A percentile compares a stretch with the other conserved stretches of the same genome.
Evolutionary conservation across 139 green algal genomes (phyloP).

Genomic region (Haematococcus sp.): DNA sequence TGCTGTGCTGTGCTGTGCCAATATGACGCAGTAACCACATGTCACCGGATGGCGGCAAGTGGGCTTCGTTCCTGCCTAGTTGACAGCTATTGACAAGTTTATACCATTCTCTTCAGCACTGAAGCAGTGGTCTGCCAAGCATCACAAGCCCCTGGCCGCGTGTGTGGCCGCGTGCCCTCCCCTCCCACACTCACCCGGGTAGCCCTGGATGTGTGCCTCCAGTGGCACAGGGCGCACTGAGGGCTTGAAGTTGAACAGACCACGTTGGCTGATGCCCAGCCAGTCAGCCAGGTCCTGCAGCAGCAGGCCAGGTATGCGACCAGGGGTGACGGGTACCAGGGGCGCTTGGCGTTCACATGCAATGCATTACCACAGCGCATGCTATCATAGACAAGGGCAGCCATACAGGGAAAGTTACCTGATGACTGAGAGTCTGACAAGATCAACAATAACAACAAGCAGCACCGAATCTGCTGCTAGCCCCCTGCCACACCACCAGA

Average conservation of each 20-base stretch:
- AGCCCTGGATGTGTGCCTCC: conserved; percentile 94
- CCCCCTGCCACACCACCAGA: too few relatives aligned
- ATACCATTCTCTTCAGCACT: neutral
- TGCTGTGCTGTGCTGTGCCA: too few relatives aligned
- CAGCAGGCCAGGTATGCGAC: neutral
- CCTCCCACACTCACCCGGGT: conserved; percentile 51
- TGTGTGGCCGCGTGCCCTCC: neutral
- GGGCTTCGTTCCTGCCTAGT: too few relatives aligned
- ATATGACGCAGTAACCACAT: too few relatives aligned
- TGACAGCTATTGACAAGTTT: neutral
- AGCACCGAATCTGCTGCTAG: too few relatives aligned
- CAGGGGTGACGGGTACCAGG: neutral
- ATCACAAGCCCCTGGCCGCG: too few relatives aligned
- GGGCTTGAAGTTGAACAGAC: conserved; percentile 98
- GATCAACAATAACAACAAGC: too few relatives aligned
- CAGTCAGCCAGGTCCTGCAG: conserved; percentile 87
- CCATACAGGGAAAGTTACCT: too few relatives aligned
- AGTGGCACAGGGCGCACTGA: conserved; percentile 91
- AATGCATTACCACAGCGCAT: neutral
- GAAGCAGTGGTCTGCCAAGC: too few relatives aligned
- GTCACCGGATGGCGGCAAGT: too few relatives aligned
- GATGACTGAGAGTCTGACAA: too few relatives aligned
- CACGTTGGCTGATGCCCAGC: conserved; percentile 79
- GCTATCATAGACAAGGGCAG: neutral
- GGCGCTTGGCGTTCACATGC: too few relatives aligned